Evolutionary conservation across 2,329 filamentous ascomycete genomes (phyloP), one percentile per base, ranked within the genome.

Genomic region (Microsporum audouinii): DNA sequence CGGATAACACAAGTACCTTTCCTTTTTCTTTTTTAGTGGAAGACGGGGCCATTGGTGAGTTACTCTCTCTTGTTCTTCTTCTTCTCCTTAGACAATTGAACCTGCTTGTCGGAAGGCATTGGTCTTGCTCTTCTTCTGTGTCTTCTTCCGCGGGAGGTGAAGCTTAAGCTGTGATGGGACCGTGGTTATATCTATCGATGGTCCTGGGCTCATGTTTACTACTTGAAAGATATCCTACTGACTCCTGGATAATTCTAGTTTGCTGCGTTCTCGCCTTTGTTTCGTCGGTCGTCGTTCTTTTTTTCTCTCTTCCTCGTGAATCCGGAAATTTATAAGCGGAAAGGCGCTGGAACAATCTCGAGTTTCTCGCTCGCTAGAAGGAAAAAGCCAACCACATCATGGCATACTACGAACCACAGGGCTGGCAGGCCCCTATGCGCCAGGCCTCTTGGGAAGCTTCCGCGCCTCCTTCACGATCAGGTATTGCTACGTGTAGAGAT

Each of bases 381-480:
- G 1, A 36, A 10, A 2, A 56, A 6, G n/a, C 34, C 29, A 38
- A 14, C 38, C 8, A 66, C 65, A 73, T 71, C 63, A 88, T 88
- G 84, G 82, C 85, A 68, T 88, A 85, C 76, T 88, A 87, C 78
- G 85, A 88, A 73, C 82, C 84, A 71, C 82, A 84, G 68, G 73
- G 77, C 70, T 87, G 84, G 82, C 79, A 84, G 64, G 80, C 82
- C 65, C 78, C 83, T 65, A 78, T 79, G 68, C 82, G 84, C 68
- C 86, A 88, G 76, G 73, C 81, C 27, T 85, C 84, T 53, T 89
- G 87, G 87, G 87, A 89, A 69, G 85, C 85, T 66, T 59, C 57
- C 27, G 82, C 82, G 62, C 86, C 86, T 64, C 86, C 86, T 43
- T 87, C 86, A 67, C 84, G 86, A 71, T 89, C 87, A 72, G 85